Evolutionary conservation across 78 protist genomes (phyloP).

Genomic region (Corallochytrium limacisporum): DNA sequence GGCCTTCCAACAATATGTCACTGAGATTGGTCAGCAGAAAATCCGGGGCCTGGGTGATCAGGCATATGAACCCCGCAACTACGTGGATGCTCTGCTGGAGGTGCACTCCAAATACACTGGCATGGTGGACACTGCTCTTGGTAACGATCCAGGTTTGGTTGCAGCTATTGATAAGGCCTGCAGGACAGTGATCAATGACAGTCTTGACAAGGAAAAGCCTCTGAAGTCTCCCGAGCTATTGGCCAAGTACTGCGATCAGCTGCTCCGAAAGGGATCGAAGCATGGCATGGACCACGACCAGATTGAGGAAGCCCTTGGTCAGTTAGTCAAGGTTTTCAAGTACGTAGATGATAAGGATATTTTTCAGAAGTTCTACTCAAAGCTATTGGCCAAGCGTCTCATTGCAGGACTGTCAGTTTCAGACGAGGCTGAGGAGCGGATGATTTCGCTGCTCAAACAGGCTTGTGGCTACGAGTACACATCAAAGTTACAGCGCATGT

Average conservation of each 20-base stretch:
- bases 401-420: conserved; percentile 39
- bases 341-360: conserved; percentile 76
- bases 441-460: conserved; percentile 39
- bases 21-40: not conserved
- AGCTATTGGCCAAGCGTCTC: conserved; percentile 69
- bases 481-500: conserved; percentile 70
- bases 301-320: not conserved
- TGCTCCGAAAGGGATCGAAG: conserved; percentile 38
- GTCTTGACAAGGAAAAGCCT: conserved; percentile 1
- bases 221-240: conserved; percentile 47
- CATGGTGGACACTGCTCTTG: conserved; percentile 38
- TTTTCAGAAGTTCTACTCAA: conserved; percentile 63
- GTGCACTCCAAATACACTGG: conserved; percentile 36
- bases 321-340: conserved; percentile 42
- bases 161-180: conserved; percentile 59
- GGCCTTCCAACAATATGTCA: not conserved
- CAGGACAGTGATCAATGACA: conserved; percentile 34
- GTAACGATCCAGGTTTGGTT: conserved; percentile 32
- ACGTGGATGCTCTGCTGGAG: not conserved
- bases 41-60: not conserved
- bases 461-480: conserved; percentile 69
- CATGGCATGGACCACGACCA: conserved; percentile 18
- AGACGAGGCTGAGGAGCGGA: conserved; percentile 56
- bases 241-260: conserved; percentile 54
- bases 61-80: not conserved